Percentiles rank a stretch among this genome's conserved stretches.
These are phyloP conservation scores for Gymnopus androsaceus DNA, from an alignment of 1,284 basidiomycete species.

Conservation along the genomic window DNA sequence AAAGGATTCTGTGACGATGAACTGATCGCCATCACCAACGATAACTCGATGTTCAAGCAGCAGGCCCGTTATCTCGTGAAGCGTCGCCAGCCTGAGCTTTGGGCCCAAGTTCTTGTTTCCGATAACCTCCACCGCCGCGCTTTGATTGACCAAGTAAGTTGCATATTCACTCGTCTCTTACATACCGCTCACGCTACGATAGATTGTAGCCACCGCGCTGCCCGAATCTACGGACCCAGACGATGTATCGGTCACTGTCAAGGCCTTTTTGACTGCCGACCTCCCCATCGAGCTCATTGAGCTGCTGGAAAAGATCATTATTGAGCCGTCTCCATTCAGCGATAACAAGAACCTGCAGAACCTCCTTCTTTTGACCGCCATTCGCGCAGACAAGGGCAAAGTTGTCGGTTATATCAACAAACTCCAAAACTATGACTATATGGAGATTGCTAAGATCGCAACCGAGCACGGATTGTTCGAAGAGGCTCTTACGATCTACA, in stretches of 20 bases:
- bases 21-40: slow-evolving; percentile 95
- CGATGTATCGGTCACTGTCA: slow-evolving; percentile 98
- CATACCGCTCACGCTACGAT: slow-evolving; percentile 9
- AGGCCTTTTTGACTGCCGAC: slow-evolving; percentile 97
- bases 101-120: slow-evolving; percentile 90
- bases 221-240: slow-evolving; percentile 98
- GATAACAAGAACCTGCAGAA: slow-evolving; percentile 97
- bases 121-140: slow-evolving; percentile 94
- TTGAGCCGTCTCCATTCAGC: slow-evolving; percentile 96
- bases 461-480: slow-evolving; percentile 96
- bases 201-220: slow-evolving; percentile 91
- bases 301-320: slow-evolving; percentile 97
- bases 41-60: slow-evolving; percentile 99
- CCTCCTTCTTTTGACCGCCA: slow-evolving; percentile 91
- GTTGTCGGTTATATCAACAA: slow-evolving; percentile 99
- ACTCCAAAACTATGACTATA: slow-evolving; percentile 91
- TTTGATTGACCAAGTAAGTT: slow-evolving; percentile 89
- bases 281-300: slow-evolving; percentile 98
- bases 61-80: slow-evolving; percentile 98
- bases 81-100: slow-evolving; percentile 93
- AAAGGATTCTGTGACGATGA: slow-evolving; percentile 99
- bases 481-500: slow-evolving; percentile 95
- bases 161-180: slow-evolving; percentile 4
- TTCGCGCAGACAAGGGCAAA: slow-evolving; percentile 98
- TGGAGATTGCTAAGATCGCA: slow-evolving; percentile 96